phyloP scores from a whole-genome alignment of 2,329 filamentous ascomycete genomes.

The Botryotinia calthae region DNA sequence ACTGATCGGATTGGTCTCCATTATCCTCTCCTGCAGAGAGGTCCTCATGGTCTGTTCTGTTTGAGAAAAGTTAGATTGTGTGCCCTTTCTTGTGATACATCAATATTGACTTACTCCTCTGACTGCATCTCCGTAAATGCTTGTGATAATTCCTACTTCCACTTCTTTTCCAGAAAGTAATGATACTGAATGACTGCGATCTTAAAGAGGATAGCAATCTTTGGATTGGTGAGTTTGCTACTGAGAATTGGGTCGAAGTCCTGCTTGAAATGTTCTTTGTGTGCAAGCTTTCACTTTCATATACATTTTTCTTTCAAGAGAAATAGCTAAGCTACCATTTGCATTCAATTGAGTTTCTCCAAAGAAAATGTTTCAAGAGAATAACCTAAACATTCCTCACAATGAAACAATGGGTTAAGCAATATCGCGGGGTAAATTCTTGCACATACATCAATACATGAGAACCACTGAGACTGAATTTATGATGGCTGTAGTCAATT shows the following conservation, averaged over 20 bases:
- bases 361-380: neutral
- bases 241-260: neutral
- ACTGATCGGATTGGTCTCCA: neutral
- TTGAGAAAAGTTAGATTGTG: neutral
- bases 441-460: neutral
- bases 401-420: constrained; percentile 1
- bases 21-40: neutral
- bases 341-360: constrained; percentile 7
- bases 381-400: neutral
- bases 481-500: neutral
- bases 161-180: neutral
- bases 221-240: neutral
- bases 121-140: neutral
- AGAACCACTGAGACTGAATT: neutral
- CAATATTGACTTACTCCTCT: neutral
- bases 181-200: neutral
- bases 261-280: neutral
- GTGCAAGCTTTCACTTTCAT: neutral
- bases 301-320: neutral
- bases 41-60: too few species aligned
- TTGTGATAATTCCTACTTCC: neutral
- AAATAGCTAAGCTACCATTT: constrained; percentile 9
- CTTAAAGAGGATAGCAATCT: neutral
- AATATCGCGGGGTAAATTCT: neutral
- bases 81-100: neutral